Conservation (phyloP, 306 rosid species). For the Dalbergia cochinchinensis region DNA sequence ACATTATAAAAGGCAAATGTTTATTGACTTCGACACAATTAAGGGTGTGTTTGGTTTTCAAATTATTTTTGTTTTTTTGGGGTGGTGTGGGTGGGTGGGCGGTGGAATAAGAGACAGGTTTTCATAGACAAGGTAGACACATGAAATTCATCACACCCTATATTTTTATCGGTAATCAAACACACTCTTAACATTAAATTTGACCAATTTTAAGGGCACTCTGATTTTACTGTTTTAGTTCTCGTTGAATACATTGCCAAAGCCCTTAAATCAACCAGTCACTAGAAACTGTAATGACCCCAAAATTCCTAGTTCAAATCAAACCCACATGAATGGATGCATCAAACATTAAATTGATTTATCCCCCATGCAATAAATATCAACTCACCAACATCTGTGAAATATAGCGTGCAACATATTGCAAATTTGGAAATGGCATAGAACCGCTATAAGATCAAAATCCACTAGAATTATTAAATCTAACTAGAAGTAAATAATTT, state of each 20-base stretch:
- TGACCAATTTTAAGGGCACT: too few species aligned
- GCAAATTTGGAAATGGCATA: constrained; percentile 33
- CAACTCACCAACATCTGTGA: constrained; percentile 28
- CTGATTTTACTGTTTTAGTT: not conserved
- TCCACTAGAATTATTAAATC: constrained; percentile 34
- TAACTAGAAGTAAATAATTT: constrained; percentile 17
- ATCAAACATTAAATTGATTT: not conserved
- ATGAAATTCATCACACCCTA: too few species aligned
- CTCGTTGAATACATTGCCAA: not conserved
- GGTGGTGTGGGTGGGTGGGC: too few species aligned
- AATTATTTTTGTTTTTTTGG: too few species aligned
- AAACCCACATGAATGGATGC: not conserved
- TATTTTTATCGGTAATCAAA: too few species aligned
- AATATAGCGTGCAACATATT: constrained; percentile 21
- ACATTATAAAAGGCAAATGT: too few species aligned
- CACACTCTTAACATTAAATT: too few species aligned
- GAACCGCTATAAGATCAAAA: constrained; percentile 28
- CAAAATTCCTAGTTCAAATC: constrained; percentile 5
- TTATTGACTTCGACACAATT: too few species aligned
- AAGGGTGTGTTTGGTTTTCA: too few species aligned
- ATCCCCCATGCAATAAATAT: constrained; percentile 14
- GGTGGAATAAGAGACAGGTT: too few species aligned
- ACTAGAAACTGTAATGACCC: not conserved
- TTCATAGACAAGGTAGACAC: too few species aligned
- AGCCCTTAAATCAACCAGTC: not conserved